Percentiles rank a stretch among this genome's conserved stretches.
Conservation (phyloP, 192 early-diverging fungal genomes). For the Umbelopsis vinacea region DNA sequence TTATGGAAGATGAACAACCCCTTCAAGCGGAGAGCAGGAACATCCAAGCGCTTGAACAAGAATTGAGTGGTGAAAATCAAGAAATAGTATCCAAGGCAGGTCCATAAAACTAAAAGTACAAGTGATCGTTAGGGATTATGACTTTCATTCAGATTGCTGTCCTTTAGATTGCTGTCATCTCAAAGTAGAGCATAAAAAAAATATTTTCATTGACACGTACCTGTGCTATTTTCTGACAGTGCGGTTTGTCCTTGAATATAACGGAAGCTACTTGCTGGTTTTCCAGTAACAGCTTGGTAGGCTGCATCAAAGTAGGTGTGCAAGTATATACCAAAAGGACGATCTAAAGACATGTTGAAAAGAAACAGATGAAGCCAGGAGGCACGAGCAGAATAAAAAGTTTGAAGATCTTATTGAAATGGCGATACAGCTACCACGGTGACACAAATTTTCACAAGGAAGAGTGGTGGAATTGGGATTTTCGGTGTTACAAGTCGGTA, state of each 20-base stretch:
- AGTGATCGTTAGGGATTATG: neutral
- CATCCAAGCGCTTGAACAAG: constrained; percentile 60
- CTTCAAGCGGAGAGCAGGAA: constrained; percentile 13
- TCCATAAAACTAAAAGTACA: constrained; percentile 38
- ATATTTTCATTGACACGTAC: neutral
- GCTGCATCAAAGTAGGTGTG: constrained; percentile 15
- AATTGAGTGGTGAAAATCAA: constrained; percentile 75
- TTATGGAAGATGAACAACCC: constrained; percentile 76
- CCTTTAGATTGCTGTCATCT: no score
- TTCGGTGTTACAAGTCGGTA: constrained; percentile 5
- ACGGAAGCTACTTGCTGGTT: neutral
- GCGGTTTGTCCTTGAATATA: constrained; percentile 20
- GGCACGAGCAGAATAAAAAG: neutral
- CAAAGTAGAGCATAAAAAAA: neutral
- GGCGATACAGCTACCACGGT: neutral
- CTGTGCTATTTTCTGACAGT: constrained; percentile 15
- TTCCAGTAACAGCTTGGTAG: constrained; percentile 9
- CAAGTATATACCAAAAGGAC: constrained; percentile 19
- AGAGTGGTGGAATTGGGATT: neutral
- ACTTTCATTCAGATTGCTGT: neutral
- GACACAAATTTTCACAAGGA: constrained; percentile 9
- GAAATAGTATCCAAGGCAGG: constrained; percentile 60
- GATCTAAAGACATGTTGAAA: constrained; percentile 19
- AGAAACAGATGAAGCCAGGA: constrained; percentile 2
- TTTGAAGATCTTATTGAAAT: constrained; percentile 1